Percentiles rank a stretch among this genome's conserved stretches.
phyloP scores from a whole-genome alignment of 352 stramenopile species.

The Pythium chondricola region DNA sequence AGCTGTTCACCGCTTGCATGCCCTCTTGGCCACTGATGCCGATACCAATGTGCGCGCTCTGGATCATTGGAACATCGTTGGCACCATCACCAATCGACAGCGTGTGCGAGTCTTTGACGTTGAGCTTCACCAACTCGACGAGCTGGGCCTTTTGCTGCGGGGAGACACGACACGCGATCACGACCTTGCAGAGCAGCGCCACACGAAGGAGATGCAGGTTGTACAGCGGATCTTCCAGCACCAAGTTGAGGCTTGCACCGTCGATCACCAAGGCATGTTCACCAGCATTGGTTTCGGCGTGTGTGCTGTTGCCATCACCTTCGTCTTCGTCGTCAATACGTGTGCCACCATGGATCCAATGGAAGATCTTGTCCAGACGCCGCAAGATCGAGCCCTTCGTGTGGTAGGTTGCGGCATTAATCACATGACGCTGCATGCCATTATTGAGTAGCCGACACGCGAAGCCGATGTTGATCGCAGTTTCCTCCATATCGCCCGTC shows the following conservation, averaged over 20 bases:
- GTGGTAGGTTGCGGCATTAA: slow-evolving; percentile 60
- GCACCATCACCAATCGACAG: slow-evolving; percentile 89
- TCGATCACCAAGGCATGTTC: slow-evolving; percentile 93
- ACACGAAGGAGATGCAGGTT: slow-evolving; percentile 81
- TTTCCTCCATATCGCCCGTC: slow-evolving; percentile 88
- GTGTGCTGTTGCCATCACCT: slow-evolving; percentile 13
- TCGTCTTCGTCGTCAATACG: slow-evolving; percentile 13
- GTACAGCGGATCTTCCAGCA: slow-evolving; percentile 63
- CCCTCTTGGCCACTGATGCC: slow-evolving; percentile 98
- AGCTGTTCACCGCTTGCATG: slow-evolving; percentile 91
- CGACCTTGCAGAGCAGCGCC: slow-evolving; percentile 89
- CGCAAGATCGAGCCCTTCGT: slow-evolving; percentile 63
- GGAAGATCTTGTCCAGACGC: slow-evolving; percentile 76
- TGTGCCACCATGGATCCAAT: slow-evolving; percentile 42
- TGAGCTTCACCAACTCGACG: slow-evolving; percentile 93
- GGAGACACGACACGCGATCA: slow-evolving; percentile 97
- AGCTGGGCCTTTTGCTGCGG: slow-evolving; percentile 98
- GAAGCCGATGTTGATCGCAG: slow-evolving; percentile 86
- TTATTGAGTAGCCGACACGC: slow-evolving; percentile 86
- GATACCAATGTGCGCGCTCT: slow-evolving; percentile 85
- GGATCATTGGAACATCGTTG: slow-evolving; percentile 91
- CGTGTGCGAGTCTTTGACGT: slow-evolving; percentile 76
- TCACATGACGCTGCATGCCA: slow-evolving; percentile 90
- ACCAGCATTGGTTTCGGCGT: slow-evolving; percentile 23
- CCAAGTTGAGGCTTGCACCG: slow-evolving; percentile 85